Conservation (phyloP, 148 eudicot genomes). For the Heliosperma pusillum region DNA sequence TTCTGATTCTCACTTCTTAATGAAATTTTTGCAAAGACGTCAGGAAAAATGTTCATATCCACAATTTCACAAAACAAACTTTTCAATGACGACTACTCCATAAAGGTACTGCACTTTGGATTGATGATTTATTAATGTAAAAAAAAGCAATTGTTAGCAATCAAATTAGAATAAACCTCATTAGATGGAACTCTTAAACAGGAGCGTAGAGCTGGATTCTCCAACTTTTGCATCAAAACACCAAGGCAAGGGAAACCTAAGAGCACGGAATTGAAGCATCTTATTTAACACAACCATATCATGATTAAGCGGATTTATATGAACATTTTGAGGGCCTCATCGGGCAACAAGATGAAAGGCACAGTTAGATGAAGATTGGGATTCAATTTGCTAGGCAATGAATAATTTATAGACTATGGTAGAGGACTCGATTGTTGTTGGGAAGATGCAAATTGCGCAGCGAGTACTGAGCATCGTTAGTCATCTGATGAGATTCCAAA, state of each 20-base stretch:
- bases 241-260: slow-evolving; percentile 97
- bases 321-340: background rate
- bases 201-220: slow-evolving; percentile 90
- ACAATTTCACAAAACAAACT: background rate
- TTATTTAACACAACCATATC: background rate
- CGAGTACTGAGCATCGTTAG: background rate
- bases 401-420: background rate
- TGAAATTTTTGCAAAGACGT: background rate
- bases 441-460: background rate
- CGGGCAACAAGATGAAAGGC: background rate
- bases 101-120: background rate
- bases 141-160: background rate
- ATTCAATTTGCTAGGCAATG: background rate
- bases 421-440: background rate
- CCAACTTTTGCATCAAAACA: slow-evolving; percentile 86
- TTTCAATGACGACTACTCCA: background rate
- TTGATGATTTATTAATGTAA: slow-evolving; percentile 1
- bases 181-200: slow-evolving; percentile 81
- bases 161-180: slow-evolving; percentile 53
- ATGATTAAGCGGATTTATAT: background rate
- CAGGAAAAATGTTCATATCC: background rate
- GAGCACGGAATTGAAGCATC: slow-evolving; percentile 18
- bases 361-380: background rate
- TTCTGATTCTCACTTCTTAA: slow-evolving; percentile 5
- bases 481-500: slow-evolving; percentile 2